Evolutionary conservation across 805 yeast species (phyloP), one percentile per base, ranked within the genome.

Genomic region (Myxozyma udenii): DNA sequence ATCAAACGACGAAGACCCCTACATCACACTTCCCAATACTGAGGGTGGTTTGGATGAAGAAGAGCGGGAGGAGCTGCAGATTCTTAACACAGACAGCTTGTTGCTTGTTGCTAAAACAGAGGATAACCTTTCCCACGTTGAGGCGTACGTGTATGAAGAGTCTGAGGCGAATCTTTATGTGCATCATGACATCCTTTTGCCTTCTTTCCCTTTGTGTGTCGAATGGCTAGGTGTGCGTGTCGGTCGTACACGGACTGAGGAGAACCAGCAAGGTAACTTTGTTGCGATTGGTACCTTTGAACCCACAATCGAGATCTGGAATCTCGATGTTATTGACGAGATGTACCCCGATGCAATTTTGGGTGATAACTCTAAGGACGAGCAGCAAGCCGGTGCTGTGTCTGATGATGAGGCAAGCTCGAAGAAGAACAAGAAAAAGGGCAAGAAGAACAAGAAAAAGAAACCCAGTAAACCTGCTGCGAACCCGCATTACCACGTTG

Each of bases 221-320:
- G 98, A 93, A 70, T 91, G 98, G 98, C 68, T 93, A 57, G 85
- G 87, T 68, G 85, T 78, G 67, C 77, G 74, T 55, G 91, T 95
- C 28, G 71, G 72, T 12, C 53, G 57, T 14, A 41, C 55, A 6
- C 48, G 50, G 25, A 56, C 64, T 5, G 78, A 75, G 12, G 73
- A 72, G 38, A 69, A 69, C 28, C 78, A 80, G 55, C 71, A 81
- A 26, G 96, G 95, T 9, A 93, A 89, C 70, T 89, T 87, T 70
- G 98, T 95, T 1, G 98, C 98, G 12, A 75, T 93, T 59, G 98
- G 98, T 66, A 87, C 98, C 1, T 91, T 93, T 67, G 98, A 91
- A 62, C 98, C 98, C 37, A 95, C 86, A 66, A 91, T 93, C 69
- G 98, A 93, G 71, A 78, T 93, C 55, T 93, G 98, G 98, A 89